phyloP scores from a whole-genome alignment of 2,329 filamentous ascomycete species.

The Zymoseptoria crescenta region DNA sequence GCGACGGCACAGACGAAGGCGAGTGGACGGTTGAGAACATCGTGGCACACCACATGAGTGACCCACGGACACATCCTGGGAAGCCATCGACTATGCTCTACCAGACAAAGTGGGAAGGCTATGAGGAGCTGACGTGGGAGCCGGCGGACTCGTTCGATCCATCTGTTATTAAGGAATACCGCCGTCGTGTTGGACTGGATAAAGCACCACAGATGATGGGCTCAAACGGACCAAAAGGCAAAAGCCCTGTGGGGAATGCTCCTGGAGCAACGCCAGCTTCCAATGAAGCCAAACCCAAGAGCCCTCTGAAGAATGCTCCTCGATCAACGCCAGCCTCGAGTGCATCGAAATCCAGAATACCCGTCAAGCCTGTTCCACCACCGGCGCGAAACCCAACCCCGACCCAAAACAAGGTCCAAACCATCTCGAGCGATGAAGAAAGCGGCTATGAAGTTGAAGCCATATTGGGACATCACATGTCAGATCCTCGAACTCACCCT shows the following conservation, averaged over 20 bases:
- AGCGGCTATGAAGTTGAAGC: conserved; percentile 24
- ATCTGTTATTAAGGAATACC: conserved; percentile 23
- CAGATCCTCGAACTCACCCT: conserved; percentile 25
- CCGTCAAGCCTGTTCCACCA: not conserved
- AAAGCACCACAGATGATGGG: not conserved
- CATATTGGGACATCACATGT: conserved; percentile 24
- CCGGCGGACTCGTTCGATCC: conserved; percentile 26
- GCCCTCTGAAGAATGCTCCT: not conserved
- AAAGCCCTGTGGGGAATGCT: not conserved
- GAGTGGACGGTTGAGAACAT: conserved; percentile 26
- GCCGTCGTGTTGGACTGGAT: conserved; percentile 12
- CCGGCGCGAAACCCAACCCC: not conserved
- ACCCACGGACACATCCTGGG: conserved; percentile 25
- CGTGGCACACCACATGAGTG: conserved; percentile 23
- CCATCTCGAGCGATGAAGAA: conserved; percentile 7
- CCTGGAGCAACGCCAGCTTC: not conserved
- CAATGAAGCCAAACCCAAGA: not conserved
- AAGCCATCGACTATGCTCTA: conserved; percentile 25
- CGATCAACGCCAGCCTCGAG: too few relatives aligned
- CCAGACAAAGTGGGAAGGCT: conserved; percentile 29
- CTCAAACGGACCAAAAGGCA: not conserved
- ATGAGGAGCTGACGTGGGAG: conserved; percentile 27
- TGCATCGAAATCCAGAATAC: not conserved
- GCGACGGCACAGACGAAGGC: conserved; percentile 12
- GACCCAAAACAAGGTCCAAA: not conserved